Conservation (phyloP, 345 rosid species). For the Xanthoceras sorbifolium region DNA sequence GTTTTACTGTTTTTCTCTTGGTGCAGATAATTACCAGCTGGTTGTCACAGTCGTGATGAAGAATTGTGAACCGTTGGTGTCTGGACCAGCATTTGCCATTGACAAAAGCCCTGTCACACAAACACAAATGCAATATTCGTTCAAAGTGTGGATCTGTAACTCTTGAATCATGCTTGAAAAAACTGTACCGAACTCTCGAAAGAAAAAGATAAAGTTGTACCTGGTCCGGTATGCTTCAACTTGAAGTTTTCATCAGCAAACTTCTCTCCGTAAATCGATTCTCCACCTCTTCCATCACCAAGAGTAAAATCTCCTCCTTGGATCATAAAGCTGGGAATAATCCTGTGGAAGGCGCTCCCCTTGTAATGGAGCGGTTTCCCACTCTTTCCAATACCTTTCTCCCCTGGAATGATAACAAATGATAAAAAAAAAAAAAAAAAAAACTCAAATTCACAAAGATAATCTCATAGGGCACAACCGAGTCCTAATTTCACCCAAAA, state of each 20-base stretch:
- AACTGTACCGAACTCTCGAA: not conserved
- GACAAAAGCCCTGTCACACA: constrained; percentile 65
- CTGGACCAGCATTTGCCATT: constrained; percentile 93
- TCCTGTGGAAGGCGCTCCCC: constrained; percentile 85
- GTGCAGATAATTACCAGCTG: constrained; percentile 58
- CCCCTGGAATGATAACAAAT: constrained; percentile 48
- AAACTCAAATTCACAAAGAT: not conserved
- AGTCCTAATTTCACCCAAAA: not conserved
- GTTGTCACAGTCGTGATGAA: constrained; percentile 92
- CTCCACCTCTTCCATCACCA: constrained; percentile 96
- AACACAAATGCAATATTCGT: not conserved
- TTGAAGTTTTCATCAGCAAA: constrained; percentile 95
- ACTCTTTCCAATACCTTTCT: constrained; percentile 85
- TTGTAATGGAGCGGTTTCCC: constrained; percentile 89
- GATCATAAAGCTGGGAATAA: constrained; percentile 94
- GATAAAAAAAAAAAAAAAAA: no score
- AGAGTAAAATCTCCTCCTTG: constrained; percentile 97
- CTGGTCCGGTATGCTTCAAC: constrained; percentile 95
- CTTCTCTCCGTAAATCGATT: constrained; percentile 93
- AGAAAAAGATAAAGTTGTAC: constrained; percentile 31
- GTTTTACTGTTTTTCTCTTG: not conserved
- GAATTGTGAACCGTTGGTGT: constrained; percentile 96
- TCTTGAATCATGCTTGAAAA: not conserved
- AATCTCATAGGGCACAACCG: not conserved
- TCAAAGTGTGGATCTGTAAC: not conserved